Evolutionary conservation across 345 rosid genomes (phyloP).

Genomic region (Cochlearia excelsa): DNA sequence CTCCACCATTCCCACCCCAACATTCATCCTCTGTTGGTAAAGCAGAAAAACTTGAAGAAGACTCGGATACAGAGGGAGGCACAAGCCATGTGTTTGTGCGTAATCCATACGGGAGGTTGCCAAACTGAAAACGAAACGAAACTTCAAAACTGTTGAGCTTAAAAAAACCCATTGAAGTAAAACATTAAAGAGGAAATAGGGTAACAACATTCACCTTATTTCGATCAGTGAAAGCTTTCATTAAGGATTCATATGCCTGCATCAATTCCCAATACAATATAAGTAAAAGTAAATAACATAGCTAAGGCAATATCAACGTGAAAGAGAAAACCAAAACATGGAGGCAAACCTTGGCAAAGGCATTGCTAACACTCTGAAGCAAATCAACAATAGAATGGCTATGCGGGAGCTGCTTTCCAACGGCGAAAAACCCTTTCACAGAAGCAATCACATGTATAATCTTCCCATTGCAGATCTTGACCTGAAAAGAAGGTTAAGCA

Average conservation of each 20-base stretch:
- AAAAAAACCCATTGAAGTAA: neutral
- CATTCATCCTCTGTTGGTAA: constrained; percentile 79
- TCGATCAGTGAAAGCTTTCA: constrained; percentile 87
- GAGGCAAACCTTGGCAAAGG: constrained; percentile 60
- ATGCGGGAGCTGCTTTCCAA: constrained; percentile 59
- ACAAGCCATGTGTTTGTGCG: constrained; percentile 93
- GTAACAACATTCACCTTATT: constrained; percentile 57
- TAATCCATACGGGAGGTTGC: constrained; percentile 89
- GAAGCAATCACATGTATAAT: constrained; percentile 62
- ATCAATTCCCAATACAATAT: constrained; percentile 13
- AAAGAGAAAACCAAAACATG: neutral
- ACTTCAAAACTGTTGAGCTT: constrained; percentile 6
- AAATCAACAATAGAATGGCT: constrained; percentile 71
- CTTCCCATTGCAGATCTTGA: constrained; percentile 86
- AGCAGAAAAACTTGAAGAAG: constrained; percentile 51
- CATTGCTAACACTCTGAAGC: constrained; percentile 75
- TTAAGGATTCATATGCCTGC: constrained; percentile 83
- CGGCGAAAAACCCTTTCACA: constrained; percentile 71
- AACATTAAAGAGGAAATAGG: neutral
- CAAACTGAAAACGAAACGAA: constrained; percentile 54
- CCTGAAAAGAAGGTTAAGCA: constrained; percentile 10
- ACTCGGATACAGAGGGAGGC: constrained; percentile 64
- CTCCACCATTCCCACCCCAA: constrained; percentile 95
- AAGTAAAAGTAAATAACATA: neutral
- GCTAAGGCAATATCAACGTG: neutral